These are phyloP conservation scores for Ilyonectria destructans DNA, from an alignment of 2,329 filamentous ascomycete genomes.

Conservation along the genomic window DNA sequence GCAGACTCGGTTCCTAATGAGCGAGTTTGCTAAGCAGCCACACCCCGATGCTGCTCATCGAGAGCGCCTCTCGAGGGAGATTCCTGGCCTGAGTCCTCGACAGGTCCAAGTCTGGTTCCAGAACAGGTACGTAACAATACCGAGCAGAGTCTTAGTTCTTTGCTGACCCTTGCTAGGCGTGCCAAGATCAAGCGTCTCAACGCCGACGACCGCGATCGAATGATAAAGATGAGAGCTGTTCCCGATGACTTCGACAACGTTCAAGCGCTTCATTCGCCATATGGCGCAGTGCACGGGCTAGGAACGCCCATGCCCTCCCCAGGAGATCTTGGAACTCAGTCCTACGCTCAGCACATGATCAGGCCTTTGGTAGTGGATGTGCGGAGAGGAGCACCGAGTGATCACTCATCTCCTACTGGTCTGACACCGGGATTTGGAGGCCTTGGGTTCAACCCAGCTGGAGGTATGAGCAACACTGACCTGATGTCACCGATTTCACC, in stretches of 20 bases:
- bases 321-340: conserved; percentile 64
- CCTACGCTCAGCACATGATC: conserved; percentile 75
- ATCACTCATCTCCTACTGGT: conserved; percentile 77
- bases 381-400: conserved; percentile 74
- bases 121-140: conserved; percentile 79
- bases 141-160: background rate
- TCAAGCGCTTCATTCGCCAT: conserved; percentile 78
- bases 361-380: conserved; percentile 80
- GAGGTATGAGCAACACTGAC: conserved; percentile 67
- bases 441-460: conserved; percentile 75
- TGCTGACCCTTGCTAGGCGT: conserved; percentile 62
- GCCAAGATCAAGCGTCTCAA: conserved; percentile 82
- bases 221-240: conserved; percentile 81
- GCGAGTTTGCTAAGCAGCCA: conserved; percentile 94
- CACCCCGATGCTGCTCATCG: conserved; percentile 94
- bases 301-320: conserved; percentile 65
- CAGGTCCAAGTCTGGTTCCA: conserved; percentile 99
- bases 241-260: conserved; percentile 81
- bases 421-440: conserved; percentile 78
- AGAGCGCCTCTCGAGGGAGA: conserved; percentile 89
- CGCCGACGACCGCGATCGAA: conserved; percentile 79
- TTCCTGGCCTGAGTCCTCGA: conserved; percentile 90
- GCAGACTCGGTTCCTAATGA: conserved; percentile 98
- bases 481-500: conserved; percentile 73
- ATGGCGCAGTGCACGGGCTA: conserved; percentile 73